A percentile compares a stretch with the other conserved stretches of the same genome.
Conservation (phyloP, 176 grass and related monocot genomes). For the Rhynchospora pubera region DNA sequence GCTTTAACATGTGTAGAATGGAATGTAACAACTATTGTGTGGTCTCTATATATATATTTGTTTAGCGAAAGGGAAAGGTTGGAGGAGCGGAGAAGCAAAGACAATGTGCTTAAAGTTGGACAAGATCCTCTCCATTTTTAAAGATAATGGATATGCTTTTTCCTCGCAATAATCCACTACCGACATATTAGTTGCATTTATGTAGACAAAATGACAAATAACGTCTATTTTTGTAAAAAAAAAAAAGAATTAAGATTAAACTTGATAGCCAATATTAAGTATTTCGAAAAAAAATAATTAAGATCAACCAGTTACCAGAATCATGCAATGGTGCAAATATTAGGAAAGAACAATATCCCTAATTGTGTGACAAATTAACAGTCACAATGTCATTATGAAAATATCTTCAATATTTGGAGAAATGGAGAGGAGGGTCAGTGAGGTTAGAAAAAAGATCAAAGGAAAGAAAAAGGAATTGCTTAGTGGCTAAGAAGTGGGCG, state of each 20-base stretch:
- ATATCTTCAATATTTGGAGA: background rate
- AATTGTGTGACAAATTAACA: background rate
- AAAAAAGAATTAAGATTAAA: too few relatives aligned
- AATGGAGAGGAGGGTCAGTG: background rate
- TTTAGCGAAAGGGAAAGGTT: background rate
- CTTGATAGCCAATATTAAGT: too few relatives aligned
- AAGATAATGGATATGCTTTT: background rate
- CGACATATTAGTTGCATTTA: background rate
- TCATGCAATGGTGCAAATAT: too few relatives aligned
- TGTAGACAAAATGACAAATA: too few relatives aligned
- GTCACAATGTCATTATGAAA: background rate
- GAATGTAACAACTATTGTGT: background rate
- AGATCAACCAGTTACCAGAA: too few relatives aligned
- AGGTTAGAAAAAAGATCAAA: background rate
- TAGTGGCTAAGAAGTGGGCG: conserved; percentile 20
- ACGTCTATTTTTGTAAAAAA: too few relatives aligned
- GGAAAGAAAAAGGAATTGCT: background rate
- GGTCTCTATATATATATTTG: background rate
- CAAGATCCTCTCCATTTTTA: background rate
- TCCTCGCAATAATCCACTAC: background rate
- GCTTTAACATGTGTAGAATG: background rate
- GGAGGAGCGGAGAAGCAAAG: conserved; percentile 2
- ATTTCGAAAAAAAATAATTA: too few relatives aligned
- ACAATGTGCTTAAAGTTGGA: background rate
- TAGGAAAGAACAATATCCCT: too few relatives aligned